Conservation (phyloP, 1,284 basidiomycete species). For the Irpex sp. region DNA sequence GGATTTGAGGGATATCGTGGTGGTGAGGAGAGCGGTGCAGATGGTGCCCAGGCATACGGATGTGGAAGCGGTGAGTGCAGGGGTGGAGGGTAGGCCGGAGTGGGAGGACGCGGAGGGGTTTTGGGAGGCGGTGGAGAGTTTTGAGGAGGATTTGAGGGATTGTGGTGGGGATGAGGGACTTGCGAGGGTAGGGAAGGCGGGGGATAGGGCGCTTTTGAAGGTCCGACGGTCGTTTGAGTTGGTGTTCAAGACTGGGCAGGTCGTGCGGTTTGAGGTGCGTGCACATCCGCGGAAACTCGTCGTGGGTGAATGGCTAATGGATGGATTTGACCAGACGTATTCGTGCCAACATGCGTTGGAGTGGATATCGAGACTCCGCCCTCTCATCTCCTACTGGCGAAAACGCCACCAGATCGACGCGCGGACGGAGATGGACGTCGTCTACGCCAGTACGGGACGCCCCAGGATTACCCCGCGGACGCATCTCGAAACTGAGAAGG, state of each 20-base stretch:
- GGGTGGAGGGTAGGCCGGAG: slow-evolving; percentile 20
- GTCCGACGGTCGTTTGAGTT: slow-evolving; percentile 78
- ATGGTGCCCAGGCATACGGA: slow-evolving; percentile 33
- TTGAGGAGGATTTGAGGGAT: slow-evolving; percentile 53
- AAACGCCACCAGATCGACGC: slow-evolving; percentile 69
- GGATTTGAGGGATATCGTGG: slow-evolving; percentile 65
- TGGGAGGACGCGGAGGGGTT: slow-evolving; percentile 37
- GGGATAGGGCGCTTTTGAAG: slow-evolving; percentile 46
- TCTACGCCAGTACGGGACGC: slow-evolving; percentile 46
- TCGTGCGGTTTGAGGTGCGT: slow-evolving; percentile 74
- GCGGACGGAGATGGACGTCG: slow-evolving; percentile 74
- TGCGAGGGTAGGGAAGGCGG: slow-evolving; percentile 20
- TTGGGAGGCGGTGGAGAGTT: slow-evolving; percentile 34
- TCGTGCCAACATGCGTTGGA: slow-evolving; percentile 66
- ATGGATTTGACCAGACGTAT: slow-evolving; percentile 48
- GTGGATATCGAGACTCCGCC: slow-evolving; percentile 73
- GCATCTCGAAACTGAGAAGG: slow-evolving; percentile 40
- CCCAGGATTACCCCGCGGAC: slow-evolving; percentile 52
- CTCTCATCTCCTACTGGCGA: slow-evolving; percentile 74
- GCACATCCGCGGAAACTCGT: too few relatives aligned
- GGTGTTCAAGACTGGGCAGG: slow-evolving; percentile 61
- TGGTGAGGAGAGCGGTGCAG: slow-evolving; percentile 59
- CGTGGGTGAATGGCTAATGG: too few relatives aligned
- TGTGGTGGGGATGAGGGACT: slow-evolving; percentile 65
- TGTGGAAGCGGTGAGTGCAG: slow-evolving; percentile 29